Base-by-base conservation (phyloP, 305 asterid genomes). In the Fraxinus xanthoxyloides region DNA sequence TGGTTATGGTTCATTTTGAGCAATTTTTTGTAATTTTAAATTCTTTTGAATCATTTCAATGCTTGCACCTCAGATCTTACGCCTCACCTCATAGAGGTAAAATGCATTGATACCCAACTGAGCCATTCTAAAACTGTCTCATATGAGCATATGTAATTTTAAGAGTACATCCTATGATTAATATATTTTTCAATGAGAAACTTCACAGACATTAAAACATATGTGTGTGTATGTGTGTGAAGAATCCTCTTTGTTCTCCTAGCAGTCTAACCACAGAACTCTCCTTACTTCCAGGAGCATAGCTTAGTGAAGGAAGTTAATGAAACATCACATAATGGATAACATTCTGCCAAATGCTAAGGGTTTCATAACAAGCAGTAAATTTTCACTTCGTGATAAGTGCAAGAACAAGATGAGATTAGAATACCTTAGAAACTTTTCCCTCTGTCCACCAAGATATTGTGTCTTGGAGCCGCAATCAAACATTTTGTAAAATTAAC, bases 381-480 rank as follows among this genome's bases (percentile, higher is more conserved):
- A 76, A 76, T 54, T 46, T 43, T 40, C 35, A 30, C 28, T 26
- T 6, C 13, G 19, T 77, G 26, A 75, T 21, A 77, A 34, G 77
- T 30, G 70, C 26, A 65, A 28, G 74, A 83, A 82, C 48, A 63
- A 82, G 76, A 23, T 5, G 46, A 38, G 69, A 83, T 79, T 30
- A 80, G 76, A n/a, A 70, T 92, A 97, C 99, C 99, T 97, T 82
- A 91, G 86, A 85, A 97, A 97, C 88, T 91, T 93, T 88, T 97
- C 99, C 35, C 94, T 89, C 90, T 93, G 97, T 74, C 97, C 95
- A 75, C 86, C 75, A 51, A 90, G 78, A 85, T 89, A 93, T 48
- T 92, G 98, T 80, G 93, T 84, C 91, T 92, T 94, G 84, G 97
- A 84, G 59, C 94, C 90, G 59, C 90, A 89, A 84, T 97, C 99